Evolutionary conservation across 2,329 filamentous ascomycete species (phyloP).

Genomic region (Orbilia javanica): DNA sequence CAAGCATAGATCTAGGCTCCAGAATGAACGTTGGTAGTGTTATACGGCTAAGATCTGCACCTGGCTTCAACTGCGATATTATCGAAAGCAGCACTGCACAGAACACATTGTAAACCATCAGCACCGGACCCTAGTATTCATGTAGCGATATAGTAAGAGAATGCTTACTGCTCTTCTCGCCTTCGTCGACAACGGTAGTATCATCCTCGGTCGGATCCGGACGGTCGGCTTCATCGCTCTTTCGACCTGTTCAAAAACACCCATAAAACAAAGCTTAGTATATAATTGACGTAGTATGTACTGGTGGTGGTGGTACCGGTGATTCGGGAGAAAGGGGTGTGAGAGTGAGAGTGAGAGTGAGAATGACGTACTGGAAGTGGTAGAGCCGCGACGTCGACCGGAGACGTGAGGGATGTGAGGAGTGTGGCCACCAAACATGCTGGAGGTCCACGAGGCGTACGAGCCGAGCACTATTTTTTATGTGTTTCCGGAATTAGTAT

Average conservation of each 20-base stretch:
- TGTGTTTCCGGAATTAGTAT: not conserved
- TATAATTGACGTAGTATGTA: not conserved
- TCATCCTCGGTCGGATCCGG: constrained; percentile 60
- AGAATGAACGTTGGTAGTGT: constrained; percentile 97
- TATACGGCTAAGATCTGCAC: constrained; percentile 93
- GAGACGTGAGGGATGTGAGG: constrained; percentile 57
- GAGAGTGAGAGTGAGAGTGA: too few species aligned
- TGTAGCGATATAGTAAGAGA: not conserved
- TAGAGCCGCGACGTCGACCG: constrained; percentile 48
- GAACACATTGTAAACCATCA: not conserved
- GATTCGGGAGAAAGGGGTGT: too few species aligned
- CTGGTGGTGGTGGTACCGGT: not conserved
- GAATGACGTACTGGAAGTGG: constrained; percentile 43
- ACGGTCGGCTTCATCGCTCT: constrained; percentile 59
- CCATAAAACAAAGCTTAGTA: not conserved
- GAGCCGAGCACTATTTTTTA: constrained; percentile 50
- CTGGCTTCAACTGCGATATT: constrained; percentile 94
- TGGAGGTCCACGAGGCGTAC: constrained; percentile 54
- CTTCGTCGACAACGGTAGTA: constrained; percentile 62
- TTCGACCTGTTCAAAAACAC: constrained; percentile 58
- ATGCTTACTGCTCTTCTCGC: constrained; percentile 62
- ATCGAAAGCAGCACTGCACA: constrained; percentile 88
- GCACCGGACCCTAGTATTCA: not conserved
- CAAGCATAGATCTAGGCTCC: constrained; percentile 96
- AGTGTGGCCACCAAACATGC: constrained; percentile 58